Base-by-base conservation (phyloP, 345 rosid species). In the Eucalyptus camaldulensis region DNA sequence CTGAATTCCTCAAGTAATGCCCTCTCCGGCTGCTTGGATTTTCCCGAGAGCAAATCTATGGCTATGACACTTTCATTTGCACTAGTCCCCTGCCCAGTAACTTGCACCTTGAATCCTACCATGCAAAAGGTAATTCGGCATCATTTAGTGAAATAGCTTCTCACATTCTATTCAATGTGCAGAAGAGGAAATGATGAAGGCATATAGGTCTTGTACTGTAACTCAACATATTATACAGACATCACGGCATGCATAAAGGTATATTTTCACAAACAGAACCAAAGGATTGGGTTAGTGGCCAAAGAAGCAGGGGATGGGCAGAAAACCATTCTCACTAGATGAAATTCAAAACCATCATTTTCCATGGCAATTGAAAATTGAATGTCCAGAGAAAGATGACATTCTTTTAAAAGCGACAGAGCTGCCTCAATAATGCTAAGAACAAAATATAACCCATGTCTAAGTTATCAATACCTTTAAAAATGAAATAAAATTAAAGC, bases 11-110 rank as follows among this genome's bases (percentile, higher is more conserved):
- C 91, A 92, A 58, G 98, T 90, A 60, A 92, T 94, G 90, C 98
- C 99, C 90, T 92, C 91, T 87, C 96, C 95, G 80, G 93, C 90
- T 58, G 96, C 96, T 95, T 91, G n/a, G 96, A 94, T 92, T 93
- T 94, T 91, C 98, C 98, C 87, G 98, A 95, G 80, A 29, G 91
- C 86, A 86, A 89, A 88, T 95, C 92, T 85, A 97, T 85, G 65
- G 91, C 89, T 54, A 96, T 33, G 86, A 97, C 94, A 92, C 96
- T 95, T 86, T 81, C 91, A 90, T 96, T 95, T 85, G 93, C 93
- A 87, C 96, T 95, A 90, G 89, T 90, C 99, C 98, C 94, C 67
- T 53, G 91, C 87, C 98, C 97, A 91, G 94, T 90, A 81, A 93
- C 88, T 91, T 91, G 90, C 91, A 90, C 94, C 86, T 91, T 90